These are phyloP conservation scores for Candida buenavistaensis DNA, from an alignment of 1,139 yeast species.

Conservation along the genomic window DNA sequence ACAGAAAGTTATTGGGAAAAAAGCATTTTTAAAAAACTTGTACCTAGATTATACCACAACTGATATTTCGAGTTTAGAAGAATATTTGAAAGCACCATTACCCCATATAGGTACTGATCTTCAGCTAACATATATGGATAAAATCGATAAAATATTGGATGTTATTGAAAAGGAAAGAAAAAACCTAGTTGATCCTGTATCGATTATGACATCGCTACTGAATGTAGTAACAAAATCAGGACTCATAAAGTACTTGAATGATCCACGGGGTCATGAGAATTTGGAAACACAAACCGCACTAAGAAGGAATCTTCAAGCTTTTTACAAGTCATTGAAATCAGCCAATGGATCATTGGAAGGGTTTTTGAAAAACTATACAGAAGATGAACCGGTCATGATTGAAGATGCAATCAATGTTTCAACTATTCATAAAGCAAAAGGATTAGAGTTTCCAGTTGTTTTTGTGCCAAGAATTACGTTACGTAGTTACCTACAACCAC, in stretches of 20 bases:
- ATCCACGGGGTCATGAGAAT: constrained; percentile 1
- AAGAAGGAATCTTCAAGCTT: constrained; percentile 22
- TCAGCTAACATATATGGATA: neutral
- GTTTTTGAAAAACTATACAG: constrained; percentile 49
- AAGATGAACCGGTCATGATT: constrained; percentile 33
- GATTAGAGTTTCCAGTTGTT: constrained; percentile 69
- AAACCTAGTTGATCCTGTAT: constrained; percentile 14
- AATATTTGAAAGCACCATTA: constrained; percentile 12
- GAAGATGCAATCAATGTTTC: constrained; percentile 47
- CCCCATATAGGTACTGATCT: constrained; percentile 3
- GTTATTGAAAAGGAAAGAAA: constrained; percentile 16
- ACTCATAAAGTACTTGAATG: constrained; percentile 24
- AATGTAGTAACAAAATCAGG: constrained; percentile 21
- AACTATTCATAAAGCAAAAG: constrained; percentile 72
- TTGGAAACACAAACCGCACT: constrained; percentile 16
- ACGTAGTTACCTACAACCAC: constrained; percentile 31
- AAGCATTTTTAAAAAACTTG: constrained; percentile 1
- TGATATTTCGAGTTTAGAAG: constrained; percentile 16
- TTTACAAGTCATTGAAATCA: constrained; percentile 26
- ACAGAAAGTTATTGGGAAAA: constrained; percentile 17
- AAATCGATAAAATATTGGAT: constrained; percentile 13
- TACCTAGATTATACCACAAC: constrained; percentile 6
- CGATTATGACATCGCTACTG: constrained; percentile 21
- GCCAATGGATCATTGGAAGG: constrained; percentile 24
- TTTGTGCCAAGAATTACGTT: too few relatives aligned